Base-by-base conservation (phyloP, 2,329 filamentous ascomycete genomes). In the Talaromyces atroroseus region DNA sequence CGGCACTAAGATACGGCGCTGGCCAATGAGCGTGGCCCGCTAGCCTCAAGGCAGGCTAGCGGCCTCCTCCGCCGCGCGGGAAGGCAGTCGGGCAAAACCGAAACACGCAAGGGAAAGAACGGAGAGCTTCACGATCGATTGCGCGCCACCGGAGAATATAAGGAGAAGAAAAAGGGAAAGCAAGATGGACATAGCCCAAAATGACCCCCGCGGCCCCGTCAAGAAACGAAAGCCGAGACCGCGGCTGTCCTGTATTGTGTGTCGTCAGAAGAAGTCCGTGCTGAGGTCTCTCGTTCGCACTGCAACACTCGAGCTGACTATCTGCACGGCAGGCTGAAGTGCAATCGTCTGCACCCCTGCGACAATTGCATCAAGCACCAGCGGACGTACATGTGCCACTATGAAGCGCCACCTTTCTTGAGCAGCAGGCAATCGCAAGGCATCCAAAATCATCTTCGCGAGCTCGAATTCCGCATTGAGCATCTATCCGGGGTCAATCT, bases 231-330 rank as follows among this genome's bases (percentile, higher is more conserved):
- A 60, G 55, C 58, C 55, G 26, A 44, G 58, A 44, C 55, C 56
- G 8, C 51, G 51, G 52, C 36, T 55, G 18, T 60, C 58, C 14
- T 60, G 58, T 23, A 44, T 49, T 3, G 21, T 50, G n/a, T 63
- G 61, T 51, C 60, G 61, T 10, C 58, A 60, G 51, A 63, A 61
- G 44, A 63, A 63, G 61, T 63, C 52, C 32, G 60, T 49, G n/a
- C n/a, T n/a, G n/a, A n/a, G n/a, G n/a, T n/a, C n/a, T 23, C 23
- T 42, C 46, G 4, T 38, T 11, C 34, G 11, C 3, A 12, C 16
- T n/a, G 4, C 10, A 5, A n/a, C 34, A 38, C 3, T 38, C 11
- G 11, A 38, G 34, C 34, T 38, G 34, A 38, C 34, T 38, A 46
- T 36, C n/a, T n/a, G n/a, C n/a, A 36, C 8, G 23, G 18, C 26